Evolutionary conservation across 2,329 filamentous ascomycete species (phyloP), one percentile per base, ranked within the genome.

Genomic region (Fulvia fulva): DNA sequence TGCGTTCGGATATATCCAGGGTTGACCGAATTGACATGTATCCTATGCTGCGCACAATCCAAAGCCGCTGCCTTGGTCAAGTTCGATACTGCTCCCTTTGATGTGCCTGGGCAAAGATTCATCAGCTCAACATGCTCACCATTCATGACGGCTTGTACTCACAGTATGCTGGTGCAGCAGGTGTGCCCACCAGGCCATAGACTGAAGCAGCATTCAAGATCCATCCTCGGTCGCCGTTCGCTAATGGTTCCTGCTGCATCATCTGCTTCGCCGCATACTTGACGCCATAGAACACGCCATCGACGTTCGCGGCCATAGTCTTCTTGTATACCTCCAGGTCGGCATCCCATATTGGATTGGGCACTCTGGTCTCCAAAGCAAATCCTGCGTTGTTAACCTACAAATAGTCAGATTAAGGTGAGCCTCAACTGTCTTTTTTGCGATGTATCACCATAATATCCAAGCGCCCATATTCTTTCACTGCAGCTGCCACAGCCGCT

Each of bases 221-320:
- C 75, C 77, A 80, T 1, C 79, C 80, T 30, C 78, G 61, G 43
- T 79, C 74, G 16, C 78, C 76, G 1, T 61, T 67, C 3, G 55
- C 21, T 1, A 71, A 67, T 1, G 71, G 74, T 0, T 76, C 71
- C 61, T 84, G 82, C 2, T 70, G 68, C 22, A 81, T 70, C 79
- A 84, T 83, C 61, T 82, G 80, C 0, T 57, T 56, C 1, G 73
- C 67, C 1, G 76, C 77, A 61, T 77, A 79, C 52, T 82, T 83
- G 53, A 71, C 75, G 0, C 75, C 76, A 0, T 74, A 65, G 53
- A 76, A 77, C 0, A 76, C 75, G 7, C 73, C 73, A 22, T 67
- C 70, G n/a, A 72, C 58, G 53, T 77, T 77, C 4, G 75, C 66
- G 11, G 56, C 43, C 14, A 72, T 51, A 1, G 71, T 73, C 44